Evolutionary conservation across 257 asterid genomes (phyloP).

Genomic region (Apocynum venetum): DNA sequence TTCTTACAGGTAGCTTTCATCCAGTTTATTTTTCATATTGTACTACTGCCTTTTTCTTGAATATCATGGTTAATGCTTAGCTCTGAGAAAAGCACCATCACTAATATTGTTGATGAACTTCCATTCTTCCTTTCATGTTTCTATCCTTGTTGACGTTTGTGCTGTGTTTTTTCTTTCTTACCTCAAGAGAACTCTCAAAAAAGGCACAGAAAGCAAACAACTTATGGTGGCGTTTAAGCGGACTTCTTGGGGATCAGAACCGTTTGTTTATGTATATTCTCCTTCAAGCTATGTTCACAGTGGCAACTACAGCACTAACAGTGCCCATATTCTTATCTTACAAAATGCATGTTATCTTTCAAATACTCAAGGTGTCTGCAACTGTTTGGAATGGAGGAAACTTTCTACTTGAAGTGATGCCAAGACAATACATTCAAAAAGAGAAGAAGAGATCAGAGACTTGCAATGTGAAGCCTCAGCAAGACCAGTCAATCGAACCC

Average conservation of each 20-base stretch:
- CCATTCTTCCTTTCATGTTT: not conserved
- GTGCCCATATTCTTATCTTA: constrained; percentile 92
- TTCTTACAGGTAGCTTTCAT: constrained; percentile 68
- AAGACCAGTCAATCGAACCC: constrained; percentile 1
- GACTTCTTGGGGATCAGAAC: constrained; percentile 86
- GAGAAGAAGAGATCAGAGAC: constrained; percentile 73
- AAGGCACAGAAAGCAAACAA: constrained; percentile 95
- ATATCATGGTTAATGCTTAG: not conserved
- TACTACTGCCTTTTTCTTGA: too few species aligned
- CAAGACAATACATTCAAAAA: constrained; percentile 75
- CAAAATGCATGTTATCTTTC: constrained; percentile 59
- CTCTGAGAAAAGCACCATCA: too few species aligned
- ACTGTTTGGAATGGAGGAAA: constrained; percentile 91
- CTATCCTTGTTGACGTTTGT: not conserved
- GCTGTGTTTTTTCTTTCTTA: not conserved
- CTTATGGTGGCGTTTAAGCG: constrained; percentile 90
- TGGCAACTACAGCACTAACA: constrained; percentile 81
- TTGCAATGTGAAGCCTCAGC: constrained; percentile 32
- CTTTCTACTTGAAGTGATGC: constrained; percentile 94
- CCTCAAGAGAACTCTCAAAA: constrained; percentile 74
- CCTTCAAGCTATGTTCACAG: constrained; percentile 79
- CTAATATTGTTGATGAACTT: too few species aligned
- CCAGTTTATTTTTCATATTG: not conserved
- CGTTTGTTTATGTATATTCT: constrained; percentile 88
- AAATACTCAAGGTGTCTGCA: constrained; percentile 84